Evolutionary conservation across 23 red algal genomes (phyloP), one percentile per base, ranked within the genome.

Genomic region (Chondrus crispus): DNA sequence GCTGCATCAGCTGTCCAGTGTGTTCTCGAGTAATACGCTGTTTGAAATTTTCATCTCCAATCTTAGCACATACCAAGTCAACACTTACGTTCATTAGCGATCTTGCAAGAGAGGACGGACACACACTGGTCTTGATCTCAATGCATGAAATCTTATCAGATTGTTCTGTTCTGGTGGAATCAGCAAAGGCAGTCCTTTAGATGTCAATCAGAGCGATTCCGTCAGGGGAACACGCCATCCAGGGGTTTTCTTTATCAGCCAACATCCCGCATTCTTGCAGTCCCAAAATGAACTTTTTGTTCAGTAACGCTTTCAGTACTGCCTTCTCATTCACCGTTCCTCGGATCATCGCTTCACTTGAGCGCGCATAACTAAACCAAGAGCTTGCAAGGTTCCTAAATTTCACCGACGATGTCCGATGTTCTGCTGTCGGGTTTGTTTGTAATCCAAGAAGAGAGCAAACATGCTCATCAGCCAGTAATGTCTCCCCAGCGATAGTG

Each of bases 101-200:
- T 5, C 20, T 8, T 24, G 38, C 44, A 26, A 89, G 46, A 38
- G 19, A 55, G n/a, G 66, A 75, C 13, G 40, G 5, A 5, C 68
- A 19, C 8, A 62, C 51, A 6, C 48, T 75, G 20, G 68, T 89
- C 70, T 89, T 89, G 18, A 78, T 89, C 44, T 89, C 45, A 18
- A 78, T 35, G 26, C 38, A 30, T 12, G 85, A 82, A 60, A 82
- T 36, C 78, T 50, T 2, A 29, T 20, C 7, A 57, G 33, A 46
- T 0, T 46, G 48, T 82, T 24, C 0, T 22, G 10, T 47, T 29
- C n/a, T 0, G 32, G 30, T 46, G 57, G 45, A 82, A 22, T 46
- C 26, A n/a, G 60, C 7, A 66, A 66, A 66, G 35, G 60, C 60
- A 32, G 60, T 2, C 0, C 60, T 66, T 66, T 66, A 47, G n/a